Conservation (phyloP, 2,329 filamentous ascomycete genomes). For the Botrytis squamosa region DNA sequence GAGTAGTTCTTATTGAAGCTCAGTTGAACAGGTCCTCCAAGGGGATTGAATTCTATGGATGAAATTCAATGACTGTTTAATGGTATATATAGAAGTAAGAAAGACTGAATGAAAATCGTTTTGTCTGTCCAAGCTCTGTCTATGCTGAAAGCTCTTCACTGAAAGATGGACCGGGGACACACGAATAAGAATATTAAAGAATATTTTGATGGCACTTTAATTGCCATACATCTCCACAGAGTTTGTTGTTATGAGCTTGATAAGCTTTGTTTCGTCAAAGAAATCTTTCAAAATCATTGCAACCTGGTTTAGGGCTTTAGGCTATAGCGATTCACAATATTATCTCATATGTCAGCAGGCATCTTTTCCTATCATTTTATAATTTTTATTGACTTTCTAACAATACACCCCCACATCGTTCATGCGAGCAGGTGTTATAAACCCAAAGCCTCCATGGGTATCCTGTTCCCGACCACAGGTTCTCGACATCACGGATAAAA, state of each 20-base stretch:
- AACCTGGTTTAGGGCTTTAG: too few species aligned
- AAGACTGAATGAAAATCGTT: background rate
- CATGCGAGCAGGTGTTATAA: too few species aligned
- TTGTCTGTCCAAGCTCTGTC: background rate
- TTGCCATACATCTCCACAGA: background rate
- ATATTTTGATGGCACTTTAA: background rate
- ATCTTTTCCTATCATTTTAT: background rate
- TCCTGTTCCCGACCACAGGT: accelerated
- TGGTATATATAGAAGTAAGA: background rate
- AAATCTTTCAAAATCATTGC: background rate
- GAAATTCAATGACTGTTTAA: background rate
- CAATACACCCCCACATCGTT: background rate
- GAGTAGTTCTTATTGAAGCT: background rate
- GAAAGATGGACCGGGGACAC: too few species aligned
- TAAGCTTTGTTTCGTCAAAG: background rate
- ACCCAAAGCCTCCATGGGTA: background rate
- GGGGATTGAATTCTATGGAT: background rate
- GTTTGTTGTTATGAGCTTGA: background rate
- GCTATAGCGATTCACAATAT: background rate
- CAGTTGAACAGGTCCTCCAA: too few species aligned
- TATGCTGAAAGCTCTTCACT: too few species aligned
- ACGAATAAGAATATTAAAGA: too few species aligned
- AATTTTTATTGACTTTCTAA: background rate
- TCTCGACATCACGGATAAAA: background rate
- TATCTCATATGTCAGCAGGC: background rate